phyloP scores from a whole-genome alignment of 2,329 filamentous ascomycete species.

The Aspergillus sp. region DNA sequence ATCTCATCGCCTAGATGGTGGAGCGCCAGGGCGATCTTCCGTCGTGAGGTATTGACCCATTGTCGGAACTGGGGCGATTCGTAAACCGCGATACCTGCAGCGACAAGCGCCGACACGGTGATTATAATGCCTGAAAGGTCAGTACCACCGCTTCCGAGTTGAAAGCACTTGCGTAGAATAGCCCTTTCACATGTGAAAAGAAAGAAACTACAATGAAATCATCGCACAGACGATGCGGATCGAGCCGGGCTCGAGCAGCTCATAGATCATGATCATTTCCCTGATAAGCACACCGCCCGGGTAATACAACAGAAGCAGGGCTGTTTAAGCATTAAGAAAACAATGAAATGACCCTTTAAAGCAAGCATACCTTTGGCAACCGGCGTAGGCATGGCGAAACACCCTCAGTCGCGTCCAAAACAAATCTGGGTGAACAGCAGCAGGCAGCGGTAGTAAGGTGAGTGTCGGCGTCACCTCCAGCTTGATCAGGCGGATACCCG shows the following conservation, averaged over 20 bases:
- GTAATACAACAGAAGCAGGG: neutral
- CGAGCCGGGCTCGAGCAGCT: neutral
- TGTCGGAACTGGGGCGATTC: constrained; percentile 64
- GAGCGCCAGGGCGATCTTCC: constrained; percentile 61
- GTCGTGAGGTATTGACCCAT: constrained; percentile 64
- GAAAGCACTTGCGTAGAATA: neutral
- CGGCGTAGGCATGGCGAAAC: constrained; percentile 46
- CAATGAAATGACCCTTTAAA: constrained; percentile 8
- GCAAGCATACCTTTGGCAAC: constrained; percentile 49
- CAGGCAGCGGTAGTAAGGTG: neutral
- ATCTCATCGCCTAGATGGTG: constrained; percentile 63
- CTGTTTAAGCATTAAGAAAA: neutral
- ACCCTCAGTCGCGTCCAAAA: constrained; percentile 1
- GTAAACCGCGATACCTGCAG: constrained; percentile 64
- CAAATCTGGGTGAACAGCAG: neutral
- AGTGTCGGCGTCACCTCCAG: neutral
- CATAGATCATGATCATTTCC: constrained; percentile 16
- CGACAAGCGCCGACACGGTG: constrained; percentile 61
- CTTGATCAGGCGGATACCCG: neutral
- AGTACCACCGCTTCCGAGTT: constrained; percentile 12
- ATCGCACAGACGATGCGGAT: neutral
- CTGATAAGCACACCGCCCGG: constrained; percentile 37
- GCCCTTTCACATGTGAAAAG: neutral
- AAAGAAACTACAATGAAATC: neutral
- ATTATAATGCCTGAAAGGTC: constrained; percentile 59